A percentile compares a stretch with the other conserved stretches of the same genome.
phyloP scores from a whole-genome alignment of 2,329 filamentous ascomycete species.

The Clonostachys byssicola region DNA sequence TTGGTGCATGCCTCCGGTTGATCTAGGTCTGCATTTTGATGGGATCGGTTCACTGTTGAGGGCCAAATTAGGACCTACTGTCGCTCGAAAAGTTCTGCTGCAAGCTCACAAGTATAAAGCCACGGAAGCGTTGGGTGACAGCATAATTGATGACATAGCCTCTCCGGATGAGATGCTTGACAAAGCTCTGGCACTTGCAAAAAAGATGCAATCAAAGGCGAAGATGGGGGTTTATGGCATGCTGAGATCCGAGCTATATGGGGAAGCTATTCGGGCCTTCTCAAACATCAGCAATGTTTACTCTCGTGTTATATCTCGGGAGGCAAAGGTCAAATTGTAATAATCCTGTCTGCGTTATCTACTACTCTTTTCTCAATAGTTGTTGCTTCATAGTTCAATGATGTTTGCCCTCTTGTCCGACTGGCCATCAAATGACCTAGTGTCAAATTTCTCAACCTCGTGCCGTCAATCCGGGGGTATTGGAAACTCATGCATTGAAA shows the following conservation, averaged over 20 bases:
- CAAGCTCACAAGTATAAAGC: not conserved
- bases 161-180: not conserved
- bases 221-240: not conserved
- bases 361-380: too few species aligned
- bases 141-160: not conserved
- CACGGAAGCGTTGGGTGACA: not conserved
- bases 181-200: not conserved
- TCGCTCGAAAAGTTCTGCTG: not conserved
- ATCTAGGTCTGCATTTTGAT: not conserved
- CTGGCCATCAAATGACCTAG: too few species aligned
- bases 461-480: too few species aligned
- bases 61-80: not conserved
- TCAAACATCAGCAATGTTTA: not conserved
- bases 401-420: too few species aligned
- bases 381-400: too few species aligned
- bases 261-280: not conserved
- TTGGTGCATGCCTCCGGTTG: not conserved
- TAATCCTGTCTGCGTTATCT: too few species aligned
- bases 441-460: too few species aligned
- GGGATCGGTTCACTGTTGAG: not conserved
- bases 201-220: not conserved
- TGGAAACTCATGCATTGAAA: too few species aligned
- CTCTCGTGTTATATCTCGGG: not conserved
- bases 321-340: not conserved
- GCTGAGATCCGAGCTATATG: not conserved